Base-by-base conservation (phyloP, 2,329 filamentous ascomycete species). In the Colletotrichum sp. region DNA sequence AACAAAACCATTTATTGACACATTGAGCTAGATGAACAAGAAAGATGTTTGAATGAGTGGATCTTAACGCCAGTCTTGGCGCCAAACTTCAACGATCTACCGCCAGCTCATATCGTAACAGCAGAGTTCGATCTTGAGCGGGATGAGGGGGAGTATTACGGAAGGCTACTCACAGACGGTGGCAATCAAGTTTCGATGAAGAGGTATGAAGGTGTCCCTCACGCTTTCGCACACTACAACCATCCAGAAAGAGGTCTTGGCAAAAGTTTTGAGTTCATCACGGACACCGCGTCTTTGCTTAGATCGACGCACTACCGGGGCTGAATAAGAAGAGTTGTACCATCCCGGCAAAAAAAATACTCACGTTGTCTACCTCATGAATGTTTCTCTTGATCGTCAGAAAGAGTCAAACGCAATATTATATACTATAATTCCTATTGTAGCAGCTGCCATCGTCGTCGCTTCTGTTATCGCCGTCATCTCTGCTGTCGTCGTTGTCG, bases 111-210 rank as follows among this genome's bases (percentile, higher is more conserved):
- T 13, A 80, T 85, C 10, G 71, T 85, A 44, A 84, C 83, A 2
- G 83, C 84, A 3, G 83, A 84, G 64, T 83, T 84, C 70, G 83
- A 85, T 67, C 69, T 83, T 8, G 77, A 83, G 67, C 78, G 84
- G n/a, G 84, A 85, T 74, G 82, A 85, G 66, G 82, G 82, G 5
- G 81, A 83, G 34, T 71, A 76, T 12, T 82, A 82, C 60, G 79
- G 80, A 5, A 15, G 73, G 1, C 55, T 82, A 22, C 62, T 84
- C 9, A 28, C 39, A 13, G 52, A 79, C 2, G 78, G 78, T 5
- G 82, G 82, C 2, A 82, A 81, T 30, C 16, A 60, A 18, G 81
- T 82, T 8, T 79, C 80, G 2, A 77, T 79, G 74, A 82, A 82
- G 48, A 69, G 81, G 15, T 83, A 83, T 22, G n/a, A 62, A 1